Percentiles rank a stretch among this genome's conserved stretches.
Evolutionary conservation across 2,329 filamentous ascomycete species (phyloP).

Genomic region (Ciborinia camelliae): DNA sequence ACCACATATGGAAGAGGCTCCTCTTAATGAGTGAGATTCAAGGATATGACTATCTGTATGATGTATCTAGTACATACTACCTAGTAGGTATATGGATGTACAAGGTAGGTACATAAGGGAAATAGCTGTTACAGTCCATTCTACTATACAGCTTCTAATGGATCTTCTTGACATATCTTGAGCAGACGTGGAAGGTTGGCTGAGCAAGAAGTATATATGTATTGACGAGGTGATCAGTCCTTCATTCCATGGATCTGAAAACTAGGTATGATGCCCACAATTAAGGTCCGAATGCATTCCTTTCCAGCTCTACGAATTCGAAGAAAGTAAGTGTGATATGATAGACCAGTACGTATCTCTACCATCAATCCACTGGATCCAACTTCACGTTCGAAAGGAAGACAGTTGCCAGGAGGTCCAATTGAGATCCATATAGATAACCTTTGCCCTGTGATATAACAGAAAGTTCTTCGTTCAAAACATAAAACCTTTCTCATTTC

Average conservation of each 20-base stretch:
- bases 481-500: not conserved
- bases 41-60: not conserved
- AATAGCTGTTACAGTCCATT: not conserved
- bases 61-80: not conserved
- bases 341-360: not conserved
- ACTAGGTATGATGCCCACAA: not conserved
- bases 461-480: no score
- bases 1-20: not conserved
- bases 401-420: not conserved
- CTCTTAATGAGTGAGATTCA: not conserved
- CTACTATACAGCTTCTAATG: no score
- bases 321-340: not conserved
- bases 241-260: not conserved
- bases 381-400: not conserved
- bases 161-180: not conserved
- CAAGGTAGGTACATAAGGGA: not conserved
- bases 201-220: not conserved
- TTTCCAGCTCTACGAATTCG: not conserved
- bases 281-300: not conserved
- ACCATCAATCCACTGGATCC: not conserved
- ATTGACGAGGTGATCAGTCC: not conserved
- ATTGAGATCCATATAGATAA: not conserved
- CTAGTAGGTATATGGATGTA: not conserved
- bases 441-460: not conserved
- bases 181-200: not conserved